Base-by-base conservation (phyloP, 371 early-diverging fungal genomes). In the Rhizopus microsporus region DNA sequence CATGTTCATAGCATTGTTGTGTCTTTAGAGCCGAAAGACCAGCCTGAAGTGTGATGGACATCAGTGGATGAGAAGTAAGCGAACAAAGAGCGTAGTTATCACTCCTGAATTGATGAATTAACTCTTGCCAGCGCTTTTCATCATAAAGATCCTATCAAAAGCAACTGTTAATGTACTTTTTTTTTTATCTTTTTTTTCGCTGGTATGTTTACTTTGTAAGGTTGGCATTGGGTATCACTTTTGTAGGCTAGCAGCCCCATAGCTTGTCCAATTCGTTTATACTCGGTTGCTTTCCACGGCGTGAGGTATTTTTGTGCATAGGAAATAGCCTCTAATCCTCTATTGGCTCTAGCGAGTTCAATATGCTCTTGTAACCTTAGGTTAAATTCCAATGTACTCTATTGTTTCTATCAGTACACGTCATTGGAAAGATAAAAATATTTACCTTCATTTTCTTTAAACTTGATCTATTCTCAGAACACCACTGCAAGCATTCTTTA, bases 381-480 rank as follows among this genome's bases (percentile, higher is more conserved):
- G 66, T 95, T 89, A 76, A 97, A 98, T 66, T 98, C 98, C 39
- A 98, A 75, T 5, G 92, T 86, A 67, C 94, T 95, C 93, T 93
- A 54, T 15, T 47, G 29, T 48, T 7, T 23, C 2, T 23, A 23
- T 23, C 23, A 32, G 23, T 23, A 23, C 23, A 23, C 6, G 16
- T 50, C 15, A 33, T 12, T 38, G 65, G 23, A 13, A 23, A 23
- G 23, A 23, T 31, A 29, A 6, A 17, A 17, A 42, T 8, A 15
- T 50, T 52, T 56, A 71, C 78, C 61, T 75, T 73, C 47, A 71
- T 56, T 65, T 96, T 96, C 61, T 88, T 86, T 47, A 98, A 74
- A 6, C 79, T 85, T 1, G 91, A 86, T 42, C 86, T 81, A 76
- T 98, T 96, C 17, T 97, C 97, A 17, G 80, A 81, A 66, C 97